These are phyloP conservation scores for Craterostigma plantagineum DNA, from an alignment of 257 asterid species.

Conservation along the genomic window DNA sequence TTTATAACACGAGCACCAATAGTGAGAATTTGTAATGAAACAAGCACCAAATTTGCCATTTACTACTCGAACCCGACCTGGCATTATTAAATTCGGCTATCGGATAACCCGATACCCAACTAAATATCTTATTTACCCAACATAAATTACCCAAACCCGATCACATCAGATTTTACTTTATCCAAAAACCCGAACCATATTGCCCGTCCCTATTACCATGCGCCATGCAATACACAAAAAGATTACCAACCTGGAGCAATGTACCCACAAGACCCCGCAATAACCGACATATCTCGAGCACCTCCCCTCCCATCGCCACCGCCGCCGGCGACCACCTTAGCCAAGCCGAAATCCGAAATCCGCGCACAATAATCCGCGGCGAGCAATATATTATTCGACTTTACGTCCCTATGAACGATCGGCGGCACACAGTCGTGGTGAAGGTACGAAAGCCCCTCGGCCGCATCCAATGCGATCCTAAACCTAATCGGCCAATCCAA, in stretches of 20 bases:
- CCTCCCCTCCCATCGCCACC: slow-evolving; percentile 35
- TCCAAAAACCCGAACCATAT: too few species aligned
- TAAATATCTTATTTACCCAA: too few species aligned
- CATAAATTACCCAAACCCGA: too few species aligned
- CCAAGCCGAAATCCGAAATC: slow-evolving; percentile 86
- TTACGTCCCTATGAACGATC: slow-evolving; percentile 75
- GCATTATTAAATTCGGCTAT: too few species aligned
- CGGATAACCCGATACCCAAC: too few species aligned
- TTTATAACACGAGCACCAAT: too few species aligned
- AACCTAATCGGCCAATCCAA: slow-evolving; percentile 71
- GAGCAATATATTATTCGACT: slow-evolving; percentile 73
- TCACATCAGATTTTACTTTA: too few species aligned
- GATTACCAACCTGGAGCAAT: slow-evolving; percentile 76
- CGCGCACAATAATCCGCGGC: slow-evolving; percentile 80
- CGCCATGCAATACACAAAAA: too few species aligned
- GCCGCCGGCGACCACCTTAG: slow-evolving; percentile 71
- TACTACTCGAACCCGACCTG: too few species aligned
- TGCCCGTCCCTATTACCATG: too few species aligned
- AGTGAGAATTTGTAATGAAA: too few species aligned
- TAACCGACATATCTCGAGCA: slow-evolving; percentile 66
- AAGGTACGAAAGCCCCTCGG: slow-evolving; percentile 81
- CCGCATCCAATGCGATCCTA: slow-evolving; percentile 72
- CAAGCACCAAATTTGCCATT: too few species aligned
- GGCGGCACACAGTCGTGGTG: slow-evolving; percentile 93
- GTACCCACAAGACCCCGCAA: slow-evolving; percentile 93